Evolutionary conservation across 805 yeast genomes (phyloP).

Genomic region (Blastobotrys mokoenaii): DNA sequence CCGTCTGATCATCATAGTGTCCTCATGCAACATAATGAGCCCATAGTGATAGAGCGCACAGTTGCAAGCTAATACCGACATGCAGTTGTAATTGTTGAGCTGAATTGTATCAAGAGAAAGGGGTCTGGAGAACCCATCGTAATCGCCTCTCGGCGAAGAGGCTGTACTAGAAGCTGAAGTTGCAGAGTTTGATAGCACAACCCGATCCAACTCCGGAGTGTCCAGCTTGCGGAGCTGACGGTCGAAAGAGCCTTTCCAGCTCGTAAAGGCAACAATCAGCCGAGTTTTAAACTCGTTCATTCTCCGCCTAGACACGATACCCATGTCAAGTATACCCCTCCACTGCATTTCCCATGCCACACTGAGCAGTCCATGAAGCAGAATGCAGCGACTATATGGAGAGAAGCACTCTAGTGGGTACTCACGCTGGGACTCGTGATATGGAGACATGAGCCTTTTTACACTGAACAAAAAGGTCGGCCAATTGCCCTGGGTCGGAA

Average conservation of each 20-base stretch:
- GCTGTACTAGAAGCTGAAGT: background rate
- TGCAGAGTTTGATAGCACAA: background rate
- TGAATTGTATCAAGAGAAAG: conserved; percentile 3
- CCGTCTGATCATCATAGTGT: conserved; percentile 19
- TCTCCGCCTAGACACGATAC: conserved; percentile 29
- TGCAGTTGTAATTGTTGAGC: conserved; percentile 17
- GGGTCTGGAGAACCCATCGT: background rate
- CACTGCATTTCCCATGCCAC: conserved; percentile 30
- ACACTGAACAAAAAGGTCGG: conserved; percentile 28
- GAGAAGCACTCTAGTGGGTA: conserved; percentile 30
- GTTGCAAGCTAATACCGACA: conserved; percentile 20
- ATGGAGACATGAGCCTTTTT: conserved; percentile 27
- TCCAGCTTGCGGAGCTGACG: conserved; percentile 23
- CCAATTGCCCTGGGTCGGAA: conserved; percentile 23
- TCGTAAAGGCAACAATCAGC: conserved; percentile 28
- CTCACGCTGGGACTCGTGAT: conserved; percentile 26
- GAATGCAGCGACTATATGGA: conserved; percentile 31
- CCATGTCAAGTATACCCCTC: conserved; percentile 29
- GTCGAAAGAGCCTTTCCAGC: conserved; percentile 34
- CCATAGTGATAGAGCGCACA: conserved; percentile 25
- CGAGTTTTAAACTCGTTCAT: conserved; percentile 26
- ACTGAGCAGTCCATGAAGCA: conserved; percentile 32
- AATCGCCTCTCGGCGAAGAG: conserved; percentile 3
- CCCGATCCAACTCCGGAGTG: conserved; percentile 7
- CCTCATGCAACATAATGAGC: conserved; percentile 21